These are phyloP conservation scores for Lantana camara DNA, from an alignment of 257 asterid genomes.

Conservation along the genomic window DNA sequence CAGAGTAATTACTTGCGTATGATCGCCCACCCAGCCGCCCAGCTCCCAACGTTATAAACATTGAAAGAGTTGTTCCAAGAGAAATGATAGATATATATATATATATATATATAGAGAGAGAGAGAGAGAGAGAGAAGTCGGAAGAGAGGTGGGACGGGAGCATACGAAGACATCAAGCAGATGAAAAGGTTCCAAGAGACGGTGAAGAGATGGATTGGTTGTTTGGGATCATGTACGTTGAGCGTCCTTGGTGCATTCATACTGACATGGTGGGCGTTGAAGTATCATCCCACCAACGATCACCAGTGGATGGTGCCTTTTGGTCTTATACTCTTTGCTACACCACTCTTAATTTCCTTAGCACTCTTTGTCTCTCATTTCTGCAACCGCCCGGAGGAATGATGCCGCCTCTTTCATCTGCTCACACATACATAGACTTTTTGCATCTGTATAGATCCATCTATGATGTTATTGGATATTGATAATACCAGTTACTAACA, in stretches of 20 bases:
- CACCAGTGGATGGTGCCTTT: slow-evolving; percentile 66
- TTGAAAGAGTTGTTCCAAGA: no score
- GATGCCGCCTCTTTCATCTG: no score
- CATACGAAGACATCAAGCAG: slow-evolving; percentile 16
- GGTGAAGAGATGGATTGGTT: slow-evolving; percentile 30
- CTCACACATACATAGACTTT: no score
- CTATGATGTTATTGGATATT: no score
- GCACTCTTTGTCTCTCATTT: slow-evolving; percentile 37
- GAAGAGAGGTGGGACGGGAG: slow-evolving; percentile 21
- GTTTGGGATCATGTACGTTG: slow-evolving; percentile 33
- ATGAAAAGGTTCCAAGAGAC: slow-evolving; percentile 2
- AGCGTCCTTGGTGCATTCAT: slow-evolving; percentile 46
- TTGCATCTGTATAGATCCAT: no score
- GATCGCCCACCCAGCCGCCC: neutral
- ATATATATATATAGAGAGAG: no score
- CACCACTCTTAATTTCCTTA: slow-evolving; percentile 38
- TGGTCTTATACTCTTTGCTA: slow-evolving; percentile 46
- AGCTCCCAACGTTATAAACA: neutral
- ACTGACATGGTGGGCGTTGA: slow-evolving; percentile 43
- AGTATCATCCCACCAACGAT: slow-evolving; percentile 42
- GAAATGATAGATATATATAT: no score
- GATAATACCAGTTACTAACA: slow-evolving; percentile 14
- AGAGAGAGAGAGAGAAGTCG: no score
- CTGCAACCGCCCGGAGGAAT: no score
- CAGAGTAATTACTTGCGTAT: neutral